Conservation (phyloP, 768 basidiomycete species). For the Russula griseocarnosa region DNA sequence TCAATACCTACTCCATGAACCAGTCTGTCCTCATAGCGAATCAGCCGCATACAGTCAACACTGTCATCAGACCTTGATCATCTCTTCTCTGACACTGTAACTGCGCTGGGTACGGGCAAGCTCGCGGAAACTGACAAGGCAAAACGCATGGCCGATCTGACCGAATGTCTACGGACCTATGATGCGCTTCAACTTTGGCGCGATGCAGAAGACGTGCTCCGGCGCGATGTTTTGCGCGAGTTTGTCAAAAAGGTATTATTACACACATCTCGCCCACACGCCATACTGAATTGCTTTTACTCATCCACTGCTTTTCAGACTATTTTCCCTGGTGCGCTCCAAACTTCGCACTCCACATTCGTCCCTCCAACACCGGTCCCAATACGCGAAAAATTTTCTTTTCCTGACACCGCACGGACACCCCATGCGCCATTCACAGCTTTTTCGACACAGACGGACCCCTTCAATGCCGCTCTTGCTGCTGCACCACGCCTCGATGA, state of each 20-base stretch:
- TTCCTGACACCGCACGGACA: conserved; percentile 48
- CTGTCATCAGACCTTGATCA: conserved; percentile 84
- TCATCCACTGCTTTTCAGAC: conserved; percentile 44
- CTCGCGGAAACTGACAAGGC: conserved; percentile 59
- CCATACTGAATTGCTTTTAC: conserved; percentile 4
- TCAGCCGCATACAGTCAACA: conserved; percentile 79
- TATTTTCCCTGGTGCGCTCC: conserved; percentile 65
- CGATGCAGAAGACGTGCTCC: conserved; percentile 84
- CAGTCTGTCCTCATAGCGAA: conserved; percentile 47
- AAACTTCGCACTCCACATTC: conserved; percentile 67
- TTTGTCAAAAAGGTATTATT: conserved; percentile 72
- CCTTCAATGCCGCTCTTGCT: conserved; percentile 36
- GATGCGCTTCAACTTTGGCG: conserved; percentile 76
- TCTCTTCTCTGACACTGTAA: conserved; percentile 63
- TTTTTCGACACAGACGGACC: conserved; percentile 41
- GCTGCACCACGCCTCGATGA: conserved; percentile 59
- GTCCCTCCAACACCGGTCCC: conserved; percentile 72
- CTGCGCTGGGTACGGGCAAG: conserved; percentile 47
- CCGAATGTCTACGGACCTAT: conserved; percentile 77
- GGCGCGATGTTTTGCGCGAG: conserved; percentile 61
- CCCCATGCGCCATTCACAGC: conserved; percentile 53
- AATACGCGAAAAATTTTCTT: conserved; percentile 20
- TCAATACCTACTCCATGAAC: conserved; percentile 19
- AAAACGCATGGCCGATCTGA: conserved; percentile 61
- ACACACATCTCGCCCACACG: background rate